Percentiles rank a stretch among this genome's conserved stretches.
These are phyloP conservation scores for Eimeria necatrix DNA, from an alignment of 169 alveolate species.

Conservation along the genomic window DNA sequence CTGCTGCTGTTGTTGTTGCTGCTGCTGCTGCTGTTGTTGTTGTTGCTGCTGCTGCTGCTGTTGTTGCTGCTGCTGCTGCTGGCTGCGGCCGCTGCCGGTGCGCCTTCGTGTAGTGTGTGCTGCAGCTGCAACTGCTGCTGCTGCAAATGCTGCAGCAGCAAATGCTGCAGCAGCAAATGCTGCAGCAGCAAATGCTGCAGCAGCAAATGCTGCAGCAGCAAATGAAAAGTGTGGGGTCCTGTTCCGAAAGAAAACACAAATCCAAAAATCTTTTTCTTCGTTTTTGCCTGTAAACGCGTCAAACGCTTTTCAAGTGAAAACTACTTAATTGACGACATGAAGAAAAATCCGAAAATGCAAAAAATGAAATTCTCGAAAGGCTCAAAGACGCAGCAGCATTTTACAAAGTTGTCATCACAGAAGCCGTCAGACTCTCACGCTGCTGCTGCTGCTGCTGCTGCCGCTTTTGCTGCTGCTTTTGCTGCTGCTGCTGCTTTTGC, in stretches of 20 bases:
- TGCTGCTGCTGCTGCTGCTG: background rate
- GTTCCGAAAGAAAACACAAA: too few relatives aligned
- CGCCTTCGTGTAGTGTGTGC: background rate
- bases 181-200: background rate
- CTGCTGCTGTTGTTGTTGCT: background rate
- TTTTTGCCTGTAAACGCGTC: background rate
- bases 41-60: background rate
- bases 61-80: background rate
- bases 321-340: too few relatives aligned
- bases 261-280: too few relatives aligned
- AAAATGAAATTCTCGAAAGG: conserved; percentile 18
- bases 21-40: background rate
- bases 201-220: background rate
- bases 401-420: conserved; percentile 62
- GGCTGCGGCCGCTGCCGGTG: too few relatives aligned
- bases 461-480: background rate
- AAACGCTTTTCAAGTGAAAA: too few relatives aligned
- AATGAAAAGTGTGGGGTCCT: too few relatives aligned
- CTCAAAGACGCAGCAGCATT: conserved; percentile 67
- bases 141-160: background rate
- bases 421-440: background rate
- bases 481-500: background rate
- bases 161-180: background rate
- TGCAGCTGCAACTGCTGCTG: background rate
- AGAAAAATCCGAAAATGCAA: background rate